These are phyloP conservation scores for Symbiodinium pilosum DNA, from an alignment of 73 alveolate species.

Conservation along the genomic window DNA sequence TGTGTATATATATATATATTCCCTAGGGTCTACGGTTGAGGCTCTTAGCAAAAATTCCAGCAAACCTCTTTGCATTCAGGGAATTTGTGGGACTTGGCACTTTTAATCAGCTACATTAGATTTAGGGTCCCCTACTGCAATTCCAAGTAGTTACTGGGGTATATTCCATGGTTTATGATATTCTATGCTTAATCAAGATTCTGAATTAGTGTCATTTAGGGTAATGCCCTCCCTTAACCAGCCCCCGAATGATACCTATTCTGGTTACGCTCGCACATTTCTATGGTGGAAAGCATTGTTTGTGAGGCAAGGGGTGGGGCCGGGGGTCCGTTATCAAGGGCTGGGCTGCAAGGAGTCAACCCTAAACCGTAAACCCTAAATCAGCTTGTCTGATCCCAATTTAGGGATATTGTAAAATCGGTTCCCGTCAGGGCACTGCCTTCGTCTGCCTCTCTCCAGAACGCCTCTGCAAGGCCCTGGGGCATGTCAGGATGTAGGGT, in stretches of 20 bases:
- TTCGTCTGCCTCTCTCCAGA: constrained; percentile 53
- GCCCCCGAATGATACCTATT: neutral
- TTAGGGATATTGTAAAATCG: neutral
- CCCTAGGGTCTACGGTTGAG: neutral
- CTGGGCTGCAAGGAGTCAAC: too few species aligned
- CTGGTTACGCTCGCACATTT: too few species aligned
- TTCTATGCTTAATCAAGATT: too few species aligned
- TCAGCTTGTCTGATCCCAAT: neutral
- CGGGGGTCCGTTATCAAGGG: too few species aligned
- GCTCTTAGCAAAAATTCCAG: too few species aligned
- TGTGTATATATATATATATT: too few species aligned
- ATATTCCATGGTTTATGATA: too few species aligned
- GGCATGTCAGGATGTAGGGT: neutral
- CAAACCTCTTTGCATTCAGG: neutral
- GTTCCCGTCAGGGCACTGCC: constrained; percentile 41
- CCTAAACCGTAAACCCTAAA: neutral
- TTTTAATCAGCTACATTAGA: neutral
- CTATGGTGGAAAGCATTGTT: too few species aligned
- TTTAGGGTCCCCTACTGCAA: neutral
- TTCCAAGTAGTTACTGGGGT: neutral
- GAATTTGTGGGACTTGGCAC: neutral
- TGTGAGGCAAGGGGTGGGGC: too few species aligned
- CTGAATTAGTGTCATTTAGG: too few species aligned
- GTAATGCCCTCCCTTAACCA: neutral
- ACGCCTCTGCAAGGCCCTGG: constrained; percentile 57